These are phyloP conservation scores for Clavispora phyllophila DNA, from an alignment of 805 yeast species.

Conservation along the genomic window DNA sequence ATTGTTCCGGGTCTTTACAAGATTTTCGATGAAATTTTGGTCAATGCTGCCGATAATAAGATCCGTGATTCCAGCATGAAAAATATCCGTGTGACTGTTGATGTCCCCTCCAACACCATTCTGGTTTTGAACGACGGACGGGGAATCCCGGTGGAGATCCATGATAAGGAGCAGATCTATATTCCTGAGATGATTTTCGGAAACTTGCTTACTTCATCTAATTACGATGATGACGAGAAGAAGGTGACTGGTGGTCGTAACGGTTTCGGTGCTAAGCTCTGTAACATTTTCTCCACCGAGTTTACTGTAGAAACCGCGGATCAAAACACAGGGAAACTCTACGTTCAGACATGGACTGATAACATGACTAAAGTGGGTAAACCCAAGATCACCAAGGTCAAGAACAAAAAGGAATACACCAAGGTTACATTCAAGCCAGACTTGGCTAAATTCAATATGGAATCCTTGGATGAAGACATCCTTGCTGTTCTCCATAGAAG, in stretches of 20 bases:
- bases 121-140: slow-evolving; percentile 87
- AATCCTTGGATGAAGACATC: slow-evolving; percentile 73
- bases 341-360: slow-evolving; percentile 78
- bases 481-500: slow-evolving; percentile 84
- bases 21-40: slow-evolving; percentile 94
- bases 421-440: slow-evolving; percentile 88
- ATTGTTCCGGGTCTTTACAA: slow-evolving; percentile 96
- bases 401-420: slow-evolving; percentile 70
- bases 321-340: slow-evolving; percentile 51
- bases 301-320: slow-evolving; percentile 90
- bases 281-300: slow-evolving; percentile 90
- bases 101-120: slow-evolving; percentile 67
- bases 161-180: slow-evolving; percentile 83
- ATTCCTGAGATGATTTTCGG: slow-evolving; percentile 97
- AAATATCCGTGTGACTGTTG: slow-evolving; percentile 75
- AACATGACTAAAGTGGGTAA: slow-evolving; percentile 78
- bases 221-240: slow-evolving; percentile 91
- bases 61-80: slow-evolving; percentile 92
- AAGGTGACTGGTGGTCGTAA: slow-evolving; percentile 98
- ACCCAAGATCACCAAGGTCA: slow-evolving; percentile 62
- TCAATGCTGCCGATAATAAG: slow-evolving; percentile 98
- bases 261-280: slow-evolving; percentile 95
- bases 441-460: slow-evolving; percentile 78
- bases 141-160: slow-evolving; percentile 94
- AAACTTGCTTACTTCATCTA: slow-evolving; percentile 87